Evolutionary conservation across 768 basidiomycete genomes (phyloP).

Genomic region (Pleurotus salmoneostramineus): DNA sequence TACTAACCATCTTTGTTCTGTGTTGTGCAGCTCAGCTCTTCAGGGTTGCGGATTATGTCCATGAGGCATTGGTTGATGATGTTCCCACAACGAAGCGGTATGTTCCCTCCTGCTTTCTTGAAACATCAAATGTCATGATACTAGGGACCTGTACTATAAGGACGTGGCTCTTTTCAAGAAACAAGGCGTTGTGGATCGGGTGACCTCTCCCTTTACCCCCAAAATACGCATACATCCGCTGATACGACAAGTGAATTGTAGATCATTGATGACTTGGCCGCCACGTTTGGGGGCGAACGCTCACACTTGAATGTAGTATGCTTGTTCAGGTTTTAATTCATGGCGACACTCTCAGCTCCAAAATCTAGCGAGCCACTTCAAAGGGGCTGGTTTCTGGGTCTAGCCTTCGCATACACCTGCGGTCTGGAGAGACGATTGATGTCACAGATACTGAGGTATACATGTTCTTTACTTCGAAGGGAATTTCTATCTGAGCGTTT

Average conservation of each 20-base stretch:
- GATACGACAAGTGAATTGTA: conserved; percentile 21
- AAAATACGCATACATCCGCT: neutral
- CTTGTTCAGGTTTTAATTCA: neutral
- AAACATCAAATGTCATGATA: neutral
- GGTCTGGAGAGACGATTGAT: conserved; percentile 46
- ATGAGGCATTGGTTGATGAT: conserved; percentile 55
- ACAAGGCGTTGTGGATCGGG: conserved; percentile 78
- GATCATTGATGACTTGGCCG: conserved; percentile 89
- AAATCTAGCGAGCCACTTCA: conserved; percentile 73
- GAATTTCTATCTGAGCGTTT: neutral
- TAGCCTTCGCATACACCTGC: conserved; percentile 53
- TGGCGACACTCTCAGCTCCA: conserved; percentile 1
- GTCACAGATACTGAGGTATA: conserved; percentile 58
- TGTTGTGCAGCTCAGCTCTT: conserved; percentile 58
- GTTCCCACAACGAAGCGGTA: conserved; percentile 66
- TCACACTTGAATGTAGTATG: conserved; percentile 78
- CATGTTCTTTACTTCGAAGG: neutral
- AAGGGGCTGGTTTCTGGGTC: conserved; percentile 85
- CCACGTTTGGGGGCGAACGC: conserved; percentile 70
- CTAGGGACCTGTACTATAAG: conserved; percentile 85
- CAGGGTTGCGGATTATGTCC: conserved; percentile 61
- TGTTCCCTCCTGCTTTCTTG: neutral
- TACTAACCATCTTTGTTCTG: neutral
- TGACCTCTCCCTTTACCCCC: conserved; percentile 22
- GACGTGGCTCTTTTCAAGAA: conserved; percentile 75